Evolutionary conservation across 2,329 filamentous ascomycete species (phyloP), one percentile per base, ranked within the genome.

Genomic region (Monilinia vaccinii-corymbosi): DNA sequence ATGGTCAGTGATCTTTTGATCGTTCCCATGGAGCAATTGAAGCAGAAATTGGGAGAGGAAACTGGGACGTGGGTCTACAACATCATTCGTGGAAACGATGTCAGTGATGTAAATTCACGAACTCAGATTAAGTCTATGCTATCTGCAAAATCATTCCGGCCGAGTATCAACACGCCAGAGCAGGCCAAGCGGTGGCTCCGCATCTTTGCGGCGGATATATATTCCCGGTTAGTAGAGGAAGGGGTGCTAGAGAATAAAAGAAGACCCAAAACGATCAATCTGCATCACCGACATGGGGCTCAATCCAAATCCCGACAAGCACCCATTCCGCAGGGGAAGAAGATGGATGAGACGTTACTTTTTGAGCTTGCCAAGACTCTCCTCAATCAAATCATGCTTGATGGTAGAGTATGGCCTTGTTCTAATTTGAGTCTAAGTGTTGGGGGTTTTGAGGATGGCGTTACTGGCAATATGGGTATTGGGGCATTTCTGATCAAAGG

Each of bases 71-170:
- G 92, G 91, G 78, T 97, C 13, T 87, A 96, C 74, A 84, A 87
- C 58, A 88, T 87, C 13, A 87, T 97, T 57, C 84, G 94, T 13
- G 94, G 94, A 1, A 84, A 92, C 62, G 94, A 99, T 72, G 77
- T 79, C 53, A 94, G 88, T 68, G 92, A 97, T 73, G 91, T 99
- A 65, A 97, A 91, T 69, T 83, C 91, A 32, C 81, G 93, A 56
- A 96, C 91, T 1, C 89, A 94, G 69, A 96, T 97, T 76, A 97
- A 97, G 73, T 94, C 89, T 18, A 97, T 99, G 92, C 79, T 97
- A 16, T 97, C 91, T 1, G 92, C 94, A 23, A 99, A 99, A 72
- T 95, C 91, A 0, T 99, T 99, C 70, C 81, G 89, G 31, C 94
- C 94, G 0, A 84, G 81, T 60, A 93, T 97, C 71, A 88, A 85